Evolutionary conservation across 2,329 filamentous ascomycete species (phyloP), one percentile per base, ranked within the genome.

Genomic region (Neopestalotiopsis rosae): DNA sequence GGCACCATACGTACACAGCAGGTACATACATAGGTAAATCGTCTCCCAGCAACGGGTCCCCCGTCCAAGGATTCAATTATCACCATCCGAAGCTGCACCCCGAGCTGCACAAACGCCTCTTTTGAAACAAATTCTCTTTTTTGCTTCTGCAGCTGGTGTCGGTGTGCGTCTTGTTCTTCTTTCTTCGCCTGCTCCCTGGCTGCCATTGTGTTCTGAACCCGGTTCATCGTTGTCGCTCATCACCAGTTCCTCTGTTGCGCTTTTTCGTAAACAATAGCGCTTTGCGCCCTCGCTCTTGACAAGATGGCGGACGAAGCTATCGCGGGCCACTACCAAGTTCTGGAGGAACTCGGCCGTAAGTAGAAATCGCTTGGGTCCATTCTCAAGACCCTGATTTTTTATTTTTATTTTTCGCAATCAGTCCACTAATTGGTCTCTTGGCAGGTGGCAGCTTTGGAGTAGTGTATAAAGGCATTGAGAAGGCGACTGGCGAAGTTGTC

Each of bases 381-480:
- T 49, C 66, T 30, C n/a, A 62, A 20, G 59, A 34, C 59, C 57
- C n/a, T 12, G 17, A 52, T 12, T 38, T 17, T 38, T 38, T 38
- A 28, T 28, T 38, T 38, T 38, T 38, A 10, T 38, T 10, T 38
- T 38, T n/a, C n/a, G 32, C 67, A 68, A 52, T 59, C 56, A 61
- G 64, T 58, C 13, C 49, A 70, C 64, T 42, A 62, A 38, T 57
- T 69, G 34, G 10, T 38, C 34, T 28, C 66, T 70, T 38, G 20
- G 58, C 76, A 97, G 94, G 94, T 81, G 95, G 95, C 69, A 98
- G 95, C 80, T 99, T 99, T 80, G 96, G 96, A 68, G 91, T 95
- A 59, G 96, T 99, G 40, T 99, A 97, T 87, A 98, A 98, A 81
- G 96, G 94, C 65, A 95, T 98, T 77, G 94, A 98, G 76, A 94